Conservation (phyloP, 768 basidiomycete species). For the Lactarius akahatsu region DNA sequence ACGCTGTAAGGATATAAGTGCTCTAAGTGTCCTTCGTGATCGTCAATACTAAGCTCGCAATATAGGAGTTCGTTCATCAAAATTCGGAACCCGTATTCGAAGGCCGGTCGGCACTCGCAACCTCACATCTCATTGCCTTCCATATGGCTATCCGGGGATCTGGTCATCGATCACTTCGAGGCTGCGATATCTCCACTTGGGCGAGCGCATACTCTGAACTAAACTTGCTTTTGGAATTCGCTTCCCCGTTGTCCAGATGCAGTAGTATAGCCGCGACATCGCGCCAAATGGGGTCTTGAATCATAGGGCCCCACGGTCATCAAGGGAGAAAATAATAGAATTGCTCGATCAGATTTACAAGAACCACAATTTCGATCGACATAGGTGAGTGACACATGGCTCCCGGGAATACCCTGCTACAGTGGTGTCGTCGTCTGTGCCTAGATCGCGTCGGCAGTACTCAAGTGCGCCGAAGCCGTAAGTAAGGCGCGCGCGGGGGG, state of each 20-base stretch:
- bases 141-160: background rate
- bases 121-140: background rate
- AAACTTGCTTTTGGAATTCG: background rate
- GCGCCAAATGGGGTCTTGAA: background rate
- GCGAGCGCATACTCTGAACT: background rate
- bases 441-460: conserved; percentile 31
- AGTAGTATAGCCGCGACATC: background rate
- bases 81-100: no score
- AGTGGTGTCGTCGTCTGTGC: conserved; percentile 1
- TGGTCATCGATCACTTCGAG: background rate
- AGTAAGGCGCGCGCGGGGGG: no score
- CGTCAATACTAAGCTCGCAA: background rate
- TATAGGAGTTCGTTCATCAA: background rate
- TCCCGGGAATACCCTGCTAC: background rate
- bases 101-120: no score
- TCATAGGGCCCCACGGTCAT: background rate
- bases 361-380: conserved; percentile 6
- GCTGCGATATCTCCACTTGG: background rate
- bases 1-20: background rate
- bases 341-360: background rate
- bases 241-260: background rate
- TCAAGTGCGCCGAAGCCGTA: conserved; percentile 25
- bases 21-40: background rate
- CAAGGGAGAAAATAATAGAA: background rate
- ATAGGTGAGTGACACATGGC: conserved; percentile 30